Conservation (phyloP, 2,329 filamentous ascomycete species). For the Clonostachys rosea region DNA sequence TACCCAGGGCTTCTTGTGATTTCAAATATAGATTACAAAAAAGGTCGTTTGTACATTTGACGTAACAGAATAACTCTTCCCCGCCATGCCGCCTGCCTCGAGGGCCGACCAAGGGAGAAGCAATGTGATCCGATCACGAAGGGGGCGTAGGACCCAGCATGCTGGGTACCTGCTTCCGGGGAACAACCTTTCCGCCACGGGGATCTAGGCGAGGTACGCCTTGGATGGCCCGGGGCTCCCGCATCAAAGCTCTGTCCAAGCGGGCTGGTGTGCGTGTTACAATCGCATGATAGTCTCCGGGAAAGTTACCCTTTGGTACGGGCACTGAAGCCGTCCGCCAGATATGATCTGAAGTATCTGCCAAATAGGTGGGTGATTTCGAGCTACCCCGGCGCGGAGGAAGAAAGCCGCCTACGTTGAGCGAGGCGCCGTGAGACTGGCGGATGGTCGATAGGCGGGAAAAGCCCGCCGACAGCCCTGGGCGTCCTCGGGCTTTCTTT, state of each 20-base stretch:
- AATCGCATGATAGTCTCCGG: constrained; percentile 56
- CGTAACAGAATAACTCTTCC: too few relatives aligned
- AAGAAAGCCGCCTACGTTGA: constrained; percentile 27
- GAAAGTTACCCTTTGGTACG: constrained; percentile 55
- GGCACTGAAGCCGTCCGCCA: constrained; percentile 67
- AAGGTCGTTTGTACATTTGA: too few relatives aligned
- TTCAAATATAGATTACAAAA: too few relatives aligned
- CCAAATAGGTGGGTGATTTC: constrained; percentile 57
- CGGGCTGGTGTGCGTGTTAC: constrained; percentile 71
- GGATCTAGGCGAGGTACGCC: constrained; percentile 67
- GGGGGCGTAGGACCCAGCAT: constrained; percentile 38
- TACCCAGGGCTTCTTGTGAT: too few relatives aligned
- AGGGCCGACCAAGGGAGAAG: too few relatives aligned
- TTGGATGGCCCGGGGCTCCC: constrained; percentile 84
- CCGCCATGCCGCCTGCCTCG: too few relatives aligned
- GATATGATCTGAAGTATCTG: constrained; percentile 71
- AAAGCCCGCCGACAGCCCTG: constrained; percentile 60
- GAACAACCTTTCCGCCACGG: constrained; percentile 40
- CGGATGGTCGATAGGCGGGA: constrained; percentile 57
- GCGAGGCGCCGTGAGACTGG: constrained; percentile 46
- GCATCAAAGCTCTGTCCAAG: constrained; percentile 83
- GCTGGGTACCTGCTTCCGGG: constrained; percentile 51
- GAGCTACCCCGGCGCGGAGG: constrained; percentile 24
- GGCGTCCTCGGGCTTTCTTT: constrained; percentile 65
- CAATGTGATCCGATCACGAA: constrained; percentile 14